A percentile compares a stretch with the other conserved stretches of the same genome.
phyloP scores from a whole-genome alignment of 2,329 filamentous ascomycete species.

The Neonectria punicea region DNA sequence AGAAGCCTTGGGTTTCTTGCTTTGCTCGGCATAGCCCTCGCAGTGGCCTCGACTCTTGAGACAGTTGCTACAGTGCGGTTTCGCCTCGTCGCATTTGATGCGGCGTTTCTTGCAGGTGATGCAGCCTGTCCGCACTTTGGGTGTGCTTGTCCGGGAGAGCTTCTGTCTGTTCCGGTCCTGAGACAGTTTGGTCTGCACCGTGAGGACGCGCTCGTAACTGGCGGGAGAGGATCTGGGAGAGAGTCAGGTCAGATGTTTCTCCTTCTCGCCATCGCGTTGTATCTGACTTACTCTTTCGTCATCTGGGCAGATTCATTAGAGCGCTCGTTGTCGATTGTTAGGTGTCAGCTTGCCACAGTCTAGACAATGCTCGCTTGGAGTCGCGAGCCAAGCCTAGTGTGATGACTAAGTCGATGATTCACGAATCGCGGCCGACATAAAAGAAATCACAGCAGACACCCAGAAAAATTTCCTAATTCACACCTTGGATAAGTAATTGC shows the following conservation, averaged over 20 bases:
- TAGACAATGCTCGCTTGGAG: too few relatives aligned
- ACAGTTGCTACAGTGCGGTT: slow-evolving; percentile 32
- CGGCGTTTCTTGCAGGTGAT: slow-evolving; percentile 40
- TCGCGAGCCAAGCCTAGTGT: too few relatives aligned
- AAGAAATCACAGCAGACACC: too few relatives aligned
- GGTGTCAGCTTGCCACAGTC: too few relatives aligned
- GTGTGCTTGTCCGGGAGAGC: slow-evolving; percentile 32
- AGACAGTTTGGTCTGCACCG: neutral
- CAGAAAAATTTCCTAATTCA: too few relatives aligned
- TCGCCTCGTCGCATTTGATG: slow-evolving; percentile 38
- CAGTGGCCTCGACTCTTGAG: slow-evolving; percentile 27
- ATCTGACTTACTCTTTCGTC: neutral
- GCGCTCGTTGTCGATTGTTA: neutral
- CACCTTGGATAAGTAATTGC: too few relatives aligned
- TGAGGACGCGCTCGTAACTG: neutral
- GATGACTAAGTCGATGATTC: too few relatives aligned
- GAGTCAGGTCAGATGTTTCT: neutral
- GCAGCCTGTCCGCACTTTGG: slow-evolving; percentile 37
- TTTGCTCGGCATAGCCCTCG: slow-evolving; percentile 26
- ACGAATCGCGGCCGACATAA: too few relatives aligned
- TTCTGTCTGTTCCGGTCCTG: slow-evolving; percentile 13
- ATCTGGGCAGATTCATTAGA: neutral
- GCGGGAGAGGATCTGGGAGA: neutral
- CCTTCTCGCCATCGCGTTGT: neutral
- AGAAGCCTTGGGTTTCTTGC: slow-evolving; percentile 7